A percentile compares a stretch with the other conserved stretches of the same genome.
Evolutionary conservation across 805 yeast species (phyloP).

Genomic region (Schwanniomyces pseudopolymorphus): DNA sequence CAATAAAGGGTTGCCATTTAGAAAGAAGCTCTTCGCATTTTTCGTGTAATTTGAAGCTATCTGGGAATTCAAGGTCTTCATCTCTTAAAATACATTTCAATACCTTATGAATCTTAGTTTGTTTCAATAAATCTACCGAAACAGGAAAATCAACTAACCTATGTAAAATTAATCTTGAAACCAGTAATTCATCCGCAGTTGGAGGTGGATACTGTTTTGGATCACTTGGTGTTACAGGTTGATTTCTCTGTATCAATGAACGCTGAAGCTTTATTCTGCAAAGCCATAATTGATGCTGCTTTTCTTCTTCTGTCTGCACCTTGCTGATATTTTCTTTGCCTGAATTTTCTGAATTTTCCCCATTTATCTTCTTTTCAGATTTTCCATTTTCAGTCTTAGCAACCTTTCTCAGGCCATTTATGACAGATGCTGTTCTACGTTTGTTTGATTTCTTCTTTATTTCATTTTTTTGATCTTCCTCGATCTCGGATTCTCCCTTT

Average conservation of each 20-base stretch:
- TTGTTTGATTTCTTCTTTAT: not conserved
- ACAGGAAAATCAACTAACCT: constrained; percentile 45
- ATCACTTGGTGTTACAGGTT: constrained; percentile 38
- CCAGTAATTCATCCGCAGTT: constrained; percentile 43
- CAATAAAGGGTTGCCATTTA: constrained; percentile 41
- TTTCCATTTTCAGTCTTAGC: constrained; percentile 6
- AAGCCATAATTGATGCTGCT: constrained; percentile 45
- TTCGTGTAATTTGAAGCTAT: constrained; percentile 47
- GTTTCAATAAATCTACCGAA: constrained; percentile 36
- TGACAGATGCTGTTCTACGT: not conserved
- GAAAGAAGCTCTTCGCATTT: constrained; percentile 39
- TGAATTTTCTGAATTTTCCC: not conserved
- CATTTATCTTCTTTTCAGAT: not conserved
- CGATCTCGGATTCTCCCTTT: constrained; percentile 25
- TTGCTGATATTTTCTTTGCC: constrained; percentile 1
- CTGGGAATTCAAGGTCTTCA: constrained; percentile 38
- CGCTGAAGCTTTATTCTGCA: constrained; percentile 50
- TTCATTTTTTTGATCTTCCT: constrained; percentile 22
- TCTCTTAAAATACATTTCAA: constrained; percentile 46
- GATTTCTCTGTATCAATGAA: constrained; percentile 47
- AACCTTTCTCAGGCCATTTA: constrained; percentile 4
- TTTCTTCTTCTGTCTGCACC: constrained; percentile 35
- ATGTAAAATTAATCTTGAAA: constrained; percentile 38
- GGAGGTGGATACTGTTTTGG: constrained; percentile 36
- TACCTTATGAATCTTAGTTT: constrained; percentile 53